These are phyloP conservation scores for Epichloe gansuensis DNA, from an alignment of 2,329 filamentous ascomycete genomes.

Conservation along the genomic window DNA sequence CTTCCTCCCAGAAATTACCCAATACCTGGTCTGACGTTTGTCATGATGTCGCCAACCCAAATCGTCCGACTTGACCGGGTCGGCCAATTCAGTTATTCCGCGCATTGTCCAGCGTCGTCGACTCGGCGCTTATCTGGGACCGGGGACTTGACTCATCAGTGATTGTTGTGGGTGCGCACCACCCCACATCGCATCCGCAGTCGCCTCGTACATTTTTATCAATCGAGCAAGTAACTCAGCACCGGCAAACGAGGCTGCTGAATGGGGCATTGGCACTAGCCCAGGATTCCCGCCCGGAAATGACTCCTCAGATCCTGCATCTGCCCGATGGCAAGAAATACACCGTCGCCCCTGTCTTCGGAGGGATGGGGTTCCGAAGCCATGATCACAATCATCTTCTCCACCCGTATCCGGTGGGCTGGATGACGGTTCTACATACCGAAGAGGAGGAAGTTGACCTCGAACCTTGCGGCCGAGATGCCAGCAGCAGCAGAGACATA, in stretches of 20 bases:
- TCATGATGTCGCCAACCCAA: conserved; percentile 12
- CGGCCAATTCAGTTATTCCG: neutral
- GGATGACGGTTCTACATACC: conserved; percentile 78
- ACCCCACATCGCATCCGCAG: no score
- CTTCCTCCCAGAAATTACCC: conserved; percentile 8
- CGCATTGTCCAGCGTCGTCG: no score
- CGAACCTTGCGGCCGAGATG: conserved; percentile 2
- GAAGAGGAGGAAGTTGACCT: conserved; percentile 28
- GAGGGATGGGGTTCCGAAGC: conserved; percentile 81
- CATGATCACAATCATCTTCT: conserved; percentile 59
- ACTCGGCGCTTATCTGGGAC: no score
- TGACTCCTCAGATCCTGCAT: conserved; percentile 41
- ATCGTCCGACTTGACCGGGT: conserved; percentile 1
- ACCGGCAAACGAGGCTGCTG: neutral
- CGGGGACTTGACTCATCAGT: no score
- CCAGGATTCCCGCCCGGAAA: conserved; percentile 7
- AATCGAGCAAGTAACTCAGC: neutral
- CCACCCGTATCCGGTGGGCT: conserved; percentile 69
- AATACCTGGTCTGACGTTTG: conserved; percentile 19
- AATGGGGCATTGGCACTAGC: no score
- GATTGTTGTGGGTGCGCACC: no score
- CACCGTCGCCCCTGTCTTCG: conserved; percentile 75
- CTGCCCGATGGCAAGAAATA: conserved; percentile 82
- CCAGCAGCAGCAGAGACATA: neutral
- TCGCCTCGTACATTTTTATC: no score